These are phyloP conservation scores for Chaetomium sp. DNA, from an alignment of 2,329 filamentous ascomycete genomes.

Conservation along the genomic window DNA sequence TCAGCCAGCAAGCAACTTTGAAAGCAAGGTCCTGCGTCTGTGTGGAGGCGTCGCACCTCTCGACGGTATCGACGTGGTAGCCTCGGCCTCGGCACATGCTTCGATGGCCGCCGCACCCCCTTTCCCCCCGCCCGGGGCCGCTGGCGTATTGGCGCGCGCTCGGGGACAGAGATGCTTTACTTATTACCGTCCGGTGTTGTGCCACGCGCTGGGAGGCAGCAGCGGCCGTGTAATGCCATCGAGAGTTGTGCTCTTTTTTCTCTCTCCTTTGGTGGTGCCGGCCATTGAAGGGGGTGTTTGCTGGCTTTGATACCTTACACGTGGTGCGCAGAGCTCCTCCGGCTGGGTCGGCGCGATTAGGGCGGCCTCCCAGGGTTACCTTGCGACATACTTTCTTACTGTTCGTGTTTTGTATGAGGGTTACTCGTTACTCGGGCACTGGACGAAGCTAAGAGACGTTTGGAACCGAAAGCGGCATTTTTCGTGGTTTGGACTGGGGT, in stretches of 20 bases:
- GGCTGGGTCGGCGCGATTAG: conserved; percentile 15
- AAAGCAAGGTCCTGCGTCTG: background rate
- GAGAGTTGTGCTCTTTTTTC: background rate
- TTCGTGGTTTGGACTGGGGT: background rate
- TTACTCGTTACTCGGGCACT: background rate
- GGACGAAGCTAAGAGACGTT: background rate
- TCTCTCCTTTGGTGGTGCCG: background rate
- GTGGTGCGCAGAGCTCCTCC: background rate
- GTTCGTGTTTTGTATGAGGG: background rate
- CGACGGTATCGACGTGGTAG: background rate
- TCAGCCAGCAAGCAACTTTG: too few species aligned
- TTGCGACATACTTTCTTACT: background rate
- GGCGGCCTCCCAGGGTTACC: conserved; percentile 14
- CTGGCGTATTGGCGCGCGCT: background rate
- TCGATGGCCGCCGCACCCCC: background rate
- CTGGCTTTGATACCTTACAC: background rate
- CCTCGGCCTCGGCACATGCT: background rate
- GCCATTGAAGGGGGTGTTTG: background rate
- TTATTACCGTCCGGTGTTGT: background rate
- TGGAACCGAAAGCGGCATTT: conserved; percentile 20
- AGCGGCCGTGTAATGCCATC: background rate
- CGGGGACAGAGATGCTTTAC: background rate
- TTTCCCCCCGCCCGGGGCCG: background rate
- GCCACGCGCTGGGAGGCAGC: background rate
- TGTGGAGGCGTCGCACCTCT: background rate